These are phyloP conservation scores for Bolboschoenoplectus hybrid DNA, from an alignment of 202 grass and related monocot species.

Conservation along the genomic window DNA sequence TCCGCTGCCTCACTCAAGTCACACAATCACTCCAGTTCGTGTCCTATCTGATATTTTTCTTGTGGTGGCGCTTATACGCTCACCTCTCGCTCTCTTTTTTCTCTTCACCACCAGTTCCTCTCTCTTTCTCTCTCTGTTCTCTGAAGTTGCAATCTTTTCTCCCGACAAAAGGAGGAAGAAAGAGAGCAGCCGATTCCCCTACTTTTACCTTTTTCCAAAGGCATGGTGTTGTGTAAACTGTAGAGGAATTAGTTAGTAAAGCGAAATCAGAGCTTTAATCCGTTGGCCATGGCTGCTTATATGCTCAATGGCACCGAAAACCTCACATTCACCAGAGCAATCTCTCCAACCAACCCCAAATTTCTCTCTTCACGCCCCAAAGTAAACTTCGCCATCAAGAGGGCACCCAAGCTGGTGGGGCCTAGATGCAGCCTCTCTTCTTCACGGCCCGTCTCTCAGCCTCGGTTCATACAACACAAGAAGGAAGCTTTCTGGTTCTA, in stretches of 20 bases:
- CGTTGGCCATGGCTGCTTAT: conserved; percentile 47
- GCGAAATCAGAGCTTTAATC: conserved; percentile 41
- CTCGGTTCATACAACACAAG: conserved; percentile 99
- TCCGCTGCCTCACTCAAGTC: background rate
- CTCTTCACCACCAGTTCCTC: conserved; percentile 21
- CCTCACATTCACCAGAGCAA: conserved; percentile 38
- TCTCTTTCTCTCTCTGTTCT: background rate
- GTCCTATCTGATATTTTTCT: conserved; percentile 38
- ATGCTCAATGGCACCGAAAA: conserved; percentile 52
- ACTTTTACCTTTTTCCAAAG: background rate
- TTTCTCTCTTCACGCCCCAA: conserved; percentile 38
- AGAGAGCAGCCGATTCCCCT: background rate
- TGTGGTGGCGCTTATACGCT: conserved; percentile 15
- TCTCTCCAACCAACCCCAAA: conserved; percentile 48
- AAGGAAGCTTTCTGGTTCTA: conserved; percentile 99
- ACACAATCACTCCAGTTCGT: conserved; percentile 7
- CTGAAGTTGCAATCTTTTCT: conserved; percentile 33
- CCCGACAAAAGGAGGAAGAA: background rate
- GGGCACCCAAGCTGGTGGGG: conserved; percentile 32
- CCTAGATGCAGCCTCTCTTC: conserved; percentile 53
- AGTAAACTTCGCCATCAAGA: conserved; percentile 25
- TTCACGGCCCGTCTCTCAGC: conserved; percentile 52
- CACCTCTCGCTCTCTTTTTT: background rate
- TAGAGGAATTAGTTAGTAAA: conserved; percentile 27
- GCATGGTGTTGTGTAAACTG: conserved; percentile 34